Conservation (phyloP, 202 grass and related monocot genomes). For the Carex arenaria region DNA sequence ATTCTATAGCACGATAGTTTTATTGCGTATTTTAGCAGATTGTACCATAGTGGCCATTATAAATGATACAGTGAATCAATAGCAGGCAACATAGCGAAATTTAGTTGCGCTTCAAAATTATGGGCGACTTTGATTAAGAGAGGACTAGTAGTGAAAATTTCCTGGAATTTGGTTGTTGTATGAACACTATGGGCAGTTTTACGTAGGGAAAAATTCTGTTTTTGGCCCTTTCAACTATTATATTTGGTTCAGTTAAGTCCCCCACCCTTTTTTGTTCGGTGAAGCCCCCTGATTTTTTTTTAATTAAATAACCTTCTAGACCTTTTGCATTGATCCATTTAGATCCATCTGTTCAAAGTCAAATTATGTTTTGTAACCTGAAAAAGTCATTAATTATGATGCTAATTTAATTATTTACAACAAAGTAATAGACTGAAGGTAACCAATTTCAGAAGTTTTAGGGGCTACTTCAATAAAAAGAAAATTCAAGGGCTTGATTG, state of each 20-base stretch:
- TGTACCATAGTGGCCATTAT: background rate
- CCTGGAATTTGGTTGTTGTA: background rate
- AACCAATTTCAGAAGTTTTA: background rate
- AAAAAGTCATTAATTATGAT: background rate
- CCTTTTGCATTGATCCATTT: background rate
- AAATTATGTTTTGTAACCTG: background rate
- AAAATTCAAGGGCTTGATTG: background rate
- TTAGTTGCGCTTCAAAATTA: background rate
- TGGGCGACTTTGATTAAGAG: background rate
- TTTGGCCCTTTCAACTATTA: background rate
- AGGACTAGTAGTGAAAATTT: background rate
- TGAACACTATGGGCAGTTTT: background rate
- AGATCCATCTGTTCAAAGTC: background rate
- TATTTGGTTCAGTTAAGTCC: background rate
- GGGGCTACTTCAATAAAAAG: background rate
- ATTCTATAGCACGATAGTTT: background rate
- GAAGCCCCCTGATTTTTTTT: background rate
- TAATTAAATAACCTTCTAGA: background rate
- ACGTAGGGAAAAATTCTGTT: background rate
- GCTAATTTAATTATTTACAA: background rate
- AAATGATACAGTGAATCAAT: background rate
- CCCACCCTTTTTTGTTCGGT: background rate
- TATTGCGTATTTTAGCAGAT: background rate
- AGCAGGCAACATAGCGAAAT: background rate
- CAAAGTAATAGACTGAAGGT: background rate